Evolutionary conservation across 2,329 filamentous ascomycete species (phyloP), one percentile per base, ranked within the genome.

Genomic region (Lachnellula cervina): DNA sequence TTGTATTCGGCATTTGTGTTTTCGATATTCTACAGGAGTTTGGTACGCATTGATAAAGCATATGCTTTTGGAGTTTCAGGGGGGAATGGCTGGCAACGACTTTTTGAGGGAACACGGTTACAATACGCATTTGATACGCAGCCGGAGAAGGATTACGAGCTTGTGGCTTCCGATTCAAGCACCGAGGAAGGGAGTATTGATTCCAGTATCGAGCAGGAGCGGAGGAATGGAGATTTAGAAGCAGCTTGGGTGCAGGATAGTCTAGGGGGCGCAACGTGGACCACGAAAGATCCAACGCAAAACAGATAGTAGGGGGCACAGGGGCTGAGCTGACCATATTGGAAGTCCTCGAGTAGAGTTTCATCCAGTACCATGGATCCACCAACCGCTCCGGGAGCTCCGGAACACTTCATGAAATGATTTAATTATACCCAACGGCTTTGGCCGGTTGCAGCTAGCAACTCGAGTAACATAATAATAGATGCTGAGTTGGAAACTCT

Each of bases 1-100:
- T 77, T 95, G 52, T 80, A 90, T 58, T 87, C 90, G 28, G 85
- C 86, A 8, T 76, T 87, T 48, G 85, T 87, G 55, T 97, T 89
- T 77, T 95, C 62, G n/a, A 55, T 66, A 5, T 68, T 68, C 47
- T 66, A 66, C 44, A 50, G 59, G 23, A 64, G 64, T 54, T 57
- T 68, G 32, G 48, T 52, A 16, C 55, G 57, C 38, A 65, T 66
- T n/a, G 64, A 68, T 49, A 59, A 59, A n/a, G 64, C 64, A 11
- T 68, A 66, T 57, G 54, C 59, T 2, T 58, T 54, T 23, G 65
- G 65, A 16, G 52, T 62, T 16, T 65, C 62, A 32, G 65, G 65
- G 0, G 62, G 58, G 1, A 66, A 66, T 52, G 65, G 64, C 2
- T 66, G 64, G 64, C 64, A 68, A 43, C 47, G 65, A 51, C 38